Percentiles rank a stretch among this genome's conserved stretches.
phyloP scores from a whole-genome alignment of 2,329 filamentous ascomycete genomes.

The Emergomyces africanus region DNA sequence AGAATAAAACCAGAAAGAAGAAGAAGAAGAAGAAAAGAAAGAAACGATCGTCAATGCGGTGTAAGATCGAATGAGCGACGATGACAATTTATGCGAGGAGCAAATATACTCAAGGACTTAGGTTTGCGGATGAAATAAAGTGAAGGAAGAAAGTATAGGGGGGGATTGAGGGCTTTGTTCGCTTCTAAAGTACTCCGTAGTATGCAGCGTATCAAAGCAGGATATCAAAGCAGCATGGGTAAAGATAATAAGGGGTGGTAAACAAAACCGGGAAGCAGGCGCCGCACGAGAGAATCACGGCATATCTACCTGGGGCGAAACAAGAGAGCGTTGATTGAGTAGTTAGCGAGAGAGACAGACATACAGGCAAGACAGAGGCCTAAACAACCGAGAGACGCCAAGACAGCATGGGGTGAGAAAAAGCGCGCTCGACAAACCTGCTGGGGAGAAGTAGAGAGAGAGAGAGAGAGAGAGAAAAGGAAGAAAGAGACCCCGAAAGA shows the following conservation, averaged over 20 bases:
- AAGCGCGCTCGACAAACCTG: too few species aligned
- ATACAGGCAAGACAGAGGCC: neutral
- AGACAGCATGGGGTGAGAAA: too few species aligned
- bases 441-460: neutral
- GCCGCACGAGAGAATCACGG: neutral
- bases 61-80: neutral
- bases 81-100: neutral
- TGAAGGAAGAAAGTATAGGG: neutral
- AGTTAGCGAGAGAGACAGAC: neutral
- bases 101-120: neutral
- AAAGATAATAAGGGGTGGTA: neutral
- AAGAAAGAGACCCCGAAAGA: too few species aligned
- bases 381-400: neutral
- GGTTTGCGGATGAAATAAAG: neutral
- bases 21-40: neutral
- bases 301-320: neutral
- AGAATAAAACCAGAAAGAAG: neutral
- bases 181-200: too few species aligned
- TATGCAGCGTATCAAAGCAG: neutral
- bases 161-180: neutral
- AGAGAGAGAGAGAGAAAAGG: too few species aligned
- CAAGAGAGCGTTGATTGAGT: neutral
- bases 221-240: neutral
- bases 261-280: neutral
- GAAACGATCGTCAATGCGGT: neutral